A percentile compares a stretch with the other conserved stretches of the same genome.
phyloP scores from a whole-genome alignment of 2,329 filamentous ascomycete genomes.

The Ceratocystis papillata region DNA sequence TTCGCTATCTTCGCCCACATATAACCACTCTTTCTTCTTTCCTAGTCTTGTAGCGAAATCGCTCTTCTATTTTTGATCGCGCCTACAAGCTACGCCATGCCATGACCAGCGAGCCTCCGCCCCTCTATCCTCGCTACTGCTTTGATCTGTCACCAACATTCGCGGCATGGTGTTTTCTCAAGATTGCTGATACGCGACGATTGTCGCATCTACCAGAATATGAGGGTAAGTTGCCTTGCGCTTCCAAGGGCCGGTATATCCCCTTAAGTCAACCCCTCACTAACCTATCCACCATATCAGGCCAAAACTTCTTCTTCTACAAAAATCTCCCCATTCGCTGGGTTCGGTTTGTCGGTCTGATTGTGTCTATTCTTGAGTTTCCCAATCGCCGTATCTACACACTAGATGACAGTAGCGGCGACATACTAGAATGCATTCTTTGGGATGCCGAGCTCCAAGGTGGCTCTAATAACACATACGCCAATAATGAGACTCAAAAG shows the following conservation, averaged over 20 bases:
- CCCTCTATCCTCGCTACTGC: constrained; percentile 51
- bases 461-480: constrained; percentile 13
- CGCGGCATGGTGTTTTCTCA: constrained; percentile 49
- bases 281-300: constrained; percentile 27
- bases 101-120: constrained; percentile 37
- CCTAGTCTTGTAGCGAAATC: background rate
- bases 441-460: constrained; percentile 26
- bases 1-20: too few relatives aligned
- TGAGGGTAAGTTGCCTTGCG: constrained; percentile 36
- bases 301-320: constrained; percentile 53
- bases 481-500: background rate
- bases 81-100: constrained; percentile 32
- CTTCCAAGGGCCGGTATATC: background rate
- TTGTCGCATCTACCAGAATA: constrained; percentile 42
- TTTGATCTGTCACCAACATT: constrained; percentile 52
- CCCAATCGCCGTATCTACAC: constrained; percentile 41
- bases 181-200: constrained; percentile 39
- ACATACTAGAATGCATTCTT: constrained; percentile 42
- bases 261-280: background rate
- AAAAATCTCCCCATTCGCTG: constrained; percentile 67
- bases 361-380: constrained; percentile 52
- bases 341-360: constrained; percentile 54
- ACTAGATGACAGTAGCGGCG: constrained; percentile 55
- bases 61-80: background rate
- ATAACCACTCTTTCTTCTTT: background rate